Evolutionary conservation across 257 asterid species (phyloP).

Genomic region (Salvia splendens): DNA sequence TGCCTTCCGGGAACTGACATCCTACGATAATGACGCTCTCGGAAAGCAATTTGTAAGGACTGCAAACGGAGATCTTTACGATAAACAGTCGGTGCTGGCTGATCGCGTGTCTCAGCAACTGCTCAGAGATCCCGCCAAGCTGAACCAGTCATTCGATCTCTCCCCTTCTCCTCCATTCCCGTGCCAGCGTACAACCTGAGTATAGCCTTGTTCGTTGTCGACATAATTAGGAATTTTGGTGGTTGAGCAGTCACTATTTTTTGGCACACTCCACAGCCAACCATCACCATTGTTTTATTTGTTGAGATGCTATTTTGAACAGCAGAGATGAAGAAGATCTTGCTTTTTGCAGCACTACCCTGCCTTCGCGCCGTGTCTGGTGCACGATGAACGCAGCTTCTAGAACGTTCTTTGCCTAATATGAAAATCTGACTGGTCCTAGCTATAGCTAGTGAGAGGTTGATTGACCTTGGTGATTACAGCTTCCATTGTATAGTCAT

Average conservation of each 20-base stretch:
- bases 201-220: slow-evolving; percentile 28
- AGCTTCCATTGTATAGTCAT: slow-evolving; percentile 55
- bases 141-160: slow-evolving; percentile 62
- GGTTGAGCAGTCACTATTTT: slow-evolving; percentile 17
- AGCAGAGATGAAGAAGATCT: slow-evolving; percentile 13
- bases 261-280: slow-evolving; percentile 23
- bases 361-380: too few relatives aligned
- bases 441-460: slow-evolving; percentile 24
- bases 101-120: slow-evolving; percentile 82
- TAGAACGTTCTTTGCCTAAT: slow-evolving; percentile 38
- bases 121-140: slow-evolving; percentile 59
- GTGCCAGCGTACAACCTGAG: slow-evolving; percentile 53
- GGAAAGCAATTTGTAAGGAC: slow-evolving; percentile 61
- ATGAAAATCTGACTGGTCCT: slow-evolving; percentile 35
- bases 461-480: slow-evolving; percentile 39
- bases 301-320: slow-evolving; percentile 35
- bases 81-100: slow-evolving; percentile 69
- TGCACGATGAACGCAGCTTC: slow-evolving; percentile 30
- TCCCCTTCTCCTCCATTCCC: slow-evolving; percentile 49
- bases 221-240: slow-evolving; percentile 1
- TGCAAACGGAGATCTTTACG: slow-evolving; percentile 53
- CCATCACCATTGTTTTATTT: slow-evolving; percentile 34
- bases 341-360: slow-evolving; percentile 7
- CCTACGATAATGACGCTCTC: slow-evolving; percentile 51
- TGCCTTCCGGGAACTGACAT: slow-evolving; percentile 61